Conservation (phyloP, 345 rosid genomes). For the Lumnitzera littorea region DNA sequence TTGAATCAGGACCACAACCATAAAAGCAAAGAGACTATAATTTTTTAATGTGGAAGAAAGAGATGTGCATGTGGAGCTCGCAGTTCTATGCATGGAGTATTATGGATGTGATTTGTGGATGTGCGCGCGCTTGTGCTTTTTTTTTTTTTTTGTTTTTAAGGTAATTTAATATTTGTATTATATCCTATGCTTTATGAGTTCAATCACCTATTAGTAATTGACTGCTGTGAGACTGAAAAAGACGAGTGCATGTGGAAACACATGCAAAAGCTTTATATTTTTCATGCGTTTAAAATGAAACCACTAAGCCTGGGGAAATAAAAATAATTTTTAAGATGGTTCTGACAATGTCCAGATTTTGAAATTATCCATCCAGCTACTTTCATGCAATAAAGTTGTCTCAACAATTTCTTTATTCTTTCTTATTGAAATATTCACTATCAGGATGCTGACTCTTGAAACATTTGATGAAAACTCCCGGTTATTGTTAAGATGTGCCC, state of each 20-base stretch:
- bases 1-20: neutral
- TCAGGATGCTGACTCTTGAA: no score
- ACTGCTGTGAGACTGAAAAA: conserved; percentile 3
- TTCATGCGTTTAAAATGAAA: neutral
- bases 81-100: conserved; percentile 22
- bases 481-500: no score
- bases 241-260: conserved; percentile 12
- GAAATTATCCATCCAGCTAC: no score
- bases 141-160: conserved; percentile 2
- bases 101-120: conserved; percentile 8
- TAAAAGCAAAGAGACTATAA: conserved; percentile 2
- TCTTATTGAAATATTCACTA: no score
- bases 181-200: neutral
- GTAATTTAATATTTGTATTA: neutral
- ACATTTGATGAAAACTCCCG: no score
- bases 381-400: no score
- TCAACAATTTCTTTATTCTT: no score
- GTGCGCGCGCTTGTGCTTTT: no score
- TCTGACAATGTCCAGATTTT: no score
- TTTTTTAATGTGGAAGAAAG: neutral
- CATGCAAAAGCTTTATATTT: neutral
- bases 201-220: neutral
- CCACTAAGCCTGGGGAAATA: no score
- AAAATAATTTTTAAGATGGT: no score
- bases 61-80: conserved; percentile 20